Conservation (phyloP, 192 early-diverging fungal genomes). For the Allomyces macrogynus region DNA sequence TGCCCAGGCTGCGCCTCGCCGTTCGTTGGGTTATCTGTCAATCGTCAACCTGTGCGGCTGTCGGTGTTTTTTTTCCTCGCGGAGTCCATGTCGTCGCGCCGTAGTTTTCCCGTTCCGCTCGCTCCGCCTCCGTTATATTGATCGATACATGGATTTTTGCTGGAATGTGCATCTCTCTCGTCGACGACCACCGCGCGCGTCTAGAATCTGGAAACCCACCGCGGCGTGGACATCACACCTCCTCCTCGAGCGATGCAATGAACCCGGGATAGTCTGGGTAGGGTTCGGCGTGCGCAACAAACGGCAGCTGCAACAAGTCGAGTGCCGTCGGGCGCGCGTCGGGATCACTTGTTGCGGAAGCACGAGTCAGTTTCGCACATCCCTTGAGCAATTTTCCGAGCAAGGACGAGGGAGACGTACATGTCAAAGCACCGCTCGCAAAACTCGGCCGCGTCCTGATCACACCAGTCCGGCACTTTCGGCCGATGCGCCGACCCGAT, state of each 20-base stretch:
- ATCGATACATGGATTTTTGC: too few species aligned
- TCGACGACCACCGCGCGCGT: too few species aligned
- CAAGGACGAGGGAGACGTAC: slow-evolving; percentile 31
- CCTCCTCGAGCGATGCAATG: not conserved
- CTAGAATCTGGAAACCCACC: too few species aligned
- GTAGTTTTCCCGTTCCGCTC: too few species aligned
- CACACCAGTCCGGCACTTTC: slow-evolving; percentile 51
- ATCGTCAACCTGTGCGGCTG: too few species aligned
- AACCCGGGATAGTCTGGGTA: not conserved
- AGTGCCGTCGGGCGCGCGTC: not conserved
- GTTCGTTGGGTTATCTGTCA: too few species aligned
- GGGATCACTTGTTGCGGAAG: not conserved
- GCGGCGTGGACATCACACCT: too few species aligned
- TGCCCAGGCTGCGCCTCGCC: too few species aligned
- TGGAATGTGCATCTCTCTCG: too few species aligned
- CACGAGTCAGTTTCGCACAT: not conserved
- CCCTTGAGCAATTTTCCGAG: not conserved
- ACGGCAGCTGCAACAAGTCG: not conserved
- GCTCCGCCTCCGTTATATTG: too few species aligned
- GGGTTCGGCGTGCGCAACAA: not conserved
- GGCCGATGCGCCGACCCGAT: slow-evolving; percentile 65
- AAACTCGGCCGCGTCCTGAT: slow-evolving; percentile 46
- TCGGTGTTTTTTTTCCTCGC: too few species aligned
- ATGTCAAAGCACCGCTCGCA: slow-evolving; percentile 51
- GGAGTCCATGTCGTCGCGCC: too few species aligned